A percentile compares a stretch with the other conserved stretches of the same genome.
Evolutionary conservation across 805 yeast species (phyloP).

Genomic region (Metschnikowia hibisci): DNA sequence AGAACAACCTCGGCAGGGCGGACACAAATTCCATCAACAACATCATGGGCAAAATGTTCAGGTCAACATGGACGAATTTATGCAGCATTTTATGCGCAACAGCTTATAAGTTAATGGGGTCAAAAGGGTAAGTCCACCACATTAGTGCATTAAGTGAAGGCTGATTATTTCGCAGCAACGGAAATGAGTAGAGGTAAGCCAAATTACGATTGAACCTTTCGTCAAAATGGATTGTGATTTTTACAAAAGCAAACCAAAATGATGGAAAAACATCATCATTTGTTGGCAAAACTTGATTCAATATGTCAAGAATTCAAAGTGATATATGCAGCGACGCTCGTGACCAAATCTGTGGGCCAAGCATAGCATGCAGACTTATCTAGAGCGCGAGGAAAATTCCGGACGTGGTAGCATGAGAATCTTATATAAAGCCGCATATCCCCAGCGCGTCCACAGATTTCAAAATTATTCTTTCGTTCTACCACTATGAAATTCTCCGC

Average conservation of each 20-base stretch:
- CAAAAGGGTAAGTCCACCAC: background rate
- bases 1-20: conserved; percentile 8
- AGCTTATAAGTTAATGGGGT: background rate
- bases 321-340: background rate
- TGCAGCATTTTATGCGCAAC: conserved; percentile 15
- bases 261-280: too few species aligned
- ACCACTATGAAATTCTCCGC: conserved; percentile 17
- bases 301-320: too few species aligned
- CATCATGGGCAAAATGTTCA: conserved; percentile 4
- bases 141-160: too few species aligned
- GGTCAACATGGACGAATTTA: conserved; percentile 16
- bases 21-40: conserved; percentile 9
- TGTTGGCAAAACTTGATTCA: too few species aligned
- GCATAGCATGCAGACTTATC: conserved; percentile 2
- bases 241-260: too few species aligned
- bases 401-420: background rate
- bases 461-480: background rate
- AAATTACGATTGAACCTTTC: too few species aligned
- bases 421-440: conserved; percentile 1
- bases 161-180: too few species aligned
- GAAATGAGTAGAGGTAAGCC: too few species aligned
- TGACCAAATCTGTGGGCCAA: background rate
- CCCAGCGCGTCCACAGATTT: background rate
- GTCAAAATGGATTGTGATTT: too few species aligned
- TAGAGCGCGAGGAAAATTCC: background rate